These are phyloP conservation scores for Astrothelium macrocarpum DNA, from an alignment of 495 filamentous ascomycete genomes.

Conservation along the genomic window DNA sequence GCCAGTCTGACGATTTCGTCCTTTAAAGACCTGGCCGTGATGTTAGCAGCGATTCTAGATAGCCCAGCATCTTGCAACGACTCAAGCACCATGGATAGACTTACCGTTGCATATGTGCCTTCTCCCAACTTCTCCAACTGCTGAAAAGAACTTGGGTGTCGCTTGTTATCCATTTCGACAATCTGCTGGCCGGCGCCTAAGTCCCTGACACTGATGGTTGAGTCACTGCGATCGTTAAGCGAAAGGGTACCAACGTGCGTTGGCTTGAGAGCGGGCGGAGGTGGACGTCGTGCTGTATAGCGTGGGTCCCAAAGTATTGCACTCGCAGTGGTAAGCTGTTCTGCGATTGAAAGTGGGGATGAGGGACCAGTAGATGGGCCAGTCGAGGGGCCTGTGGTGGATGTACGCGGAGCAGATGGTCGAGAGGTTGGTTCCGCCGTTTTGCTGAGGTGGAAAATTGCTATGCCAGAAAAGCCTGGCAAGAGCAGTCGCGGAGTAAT, in stretches of 20 bases:
- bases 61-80: no score
- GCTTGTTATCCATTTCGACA: slow-evolving; percentile 60
- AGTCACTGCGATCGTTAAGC: slow-evolving; percentile 32
- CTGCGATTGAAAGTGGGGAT: slow-evolving; percentile 27
- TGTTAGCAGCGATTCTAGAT: neutral
- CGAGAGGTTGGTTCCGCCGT: slow-evolving; percentile 14
- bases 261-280: slow-evolving; percentile 28
- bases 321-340: slow-evolving; percentile 31
- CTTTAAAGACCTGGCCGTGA: slow-evolving; percentile 34
- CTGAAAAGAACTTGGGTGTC: slow-evolving; percentile 92
- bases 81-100: no score
- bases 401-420: slow-evolving; percentile 14
- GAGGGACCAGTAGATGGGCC: slow-evolving; percentile 14
- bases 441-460: slow-evolving; percentile 12
- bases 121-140: slow-evolving; percentile 98
- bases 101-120: slow-evolving; percentile 95
- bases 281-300: slow-evolving; percentile 28
- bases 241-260: slow-evolving; percentile 33
- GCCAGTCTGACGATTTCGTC: slow-evolving; percentile 35
- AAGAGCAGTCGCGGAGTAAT: neutral
- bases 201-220: slow-evolving; percentile 30
- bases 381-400: slow-evolving; percentile 15
- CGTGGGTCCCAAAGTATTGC: slow-evolving; percentile 35
- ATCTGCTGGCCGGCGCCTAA: slow-evolving; percentile 29
- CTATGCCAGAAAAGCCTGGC: slow-evolving; percentile 4